Evolutionary conservation across 805 yeast genomes (phyloP), one percentile per base, ranked within the genome.

Genomic region (Kluyveromyces wickerhamii): DNA sequence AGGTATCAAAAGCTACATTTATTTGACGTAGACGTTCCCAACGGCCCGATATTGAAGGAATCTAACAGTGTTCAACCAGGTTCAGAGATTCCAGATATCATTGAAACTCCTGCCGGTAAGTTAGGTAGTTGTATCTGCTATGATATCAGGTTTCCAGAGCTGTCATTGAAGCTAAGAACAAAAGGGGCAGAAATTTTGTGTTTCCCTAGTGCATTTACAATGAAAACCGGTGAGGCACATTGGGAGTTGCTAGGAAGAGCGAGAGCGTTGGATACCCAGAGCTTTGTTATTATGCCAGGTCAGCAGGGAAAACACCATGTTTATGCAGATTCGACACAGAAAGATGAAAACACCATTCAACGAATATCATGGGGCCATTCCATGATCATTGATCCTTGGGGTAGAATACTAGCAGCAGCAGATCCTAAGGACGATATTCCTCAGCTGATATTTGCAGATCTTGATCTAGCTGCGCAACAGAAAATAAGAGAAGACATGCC

Each of bases 161-260:
- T 83, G 31, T 77, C 92, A 1, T 48, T 80, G 22, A 59, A 77
- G 26, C 59, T 83, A 22, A 62, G 95, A 34, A 52, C 72, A 7
- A 47, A 61, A 34, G 95, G 95, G 3, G 94, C 95, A 1, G 70
- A 84, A 38, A 63, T 89, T 15, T 47, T 89, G 25, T 72, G 89
- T 2, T 89, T 66, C 48, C 97, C 98, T 0, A 79, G 94, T 17
- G 97, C 97, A 0, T 92, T 94, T 67, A 92, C 96, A 0, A 72
- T 82, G 52, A 77, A 78, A 43, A 89, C 97, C 0, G 98, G 98
- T 1, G 75, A 75, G 34, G 85, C 89, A 1, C 98, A 89, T 51
- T 89, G 96, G 95, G 76, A 76, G 35, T 56, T 73, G 1, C 63
- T 89, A 34, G 96, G 85, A 2, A 66, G 75, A 18, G 80, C 95